These are phyloP conservation scores for Eucalyptus caleyi DNA, from an alignment of 345 rosid genomes.

Conservation along the genomic window DNA sequence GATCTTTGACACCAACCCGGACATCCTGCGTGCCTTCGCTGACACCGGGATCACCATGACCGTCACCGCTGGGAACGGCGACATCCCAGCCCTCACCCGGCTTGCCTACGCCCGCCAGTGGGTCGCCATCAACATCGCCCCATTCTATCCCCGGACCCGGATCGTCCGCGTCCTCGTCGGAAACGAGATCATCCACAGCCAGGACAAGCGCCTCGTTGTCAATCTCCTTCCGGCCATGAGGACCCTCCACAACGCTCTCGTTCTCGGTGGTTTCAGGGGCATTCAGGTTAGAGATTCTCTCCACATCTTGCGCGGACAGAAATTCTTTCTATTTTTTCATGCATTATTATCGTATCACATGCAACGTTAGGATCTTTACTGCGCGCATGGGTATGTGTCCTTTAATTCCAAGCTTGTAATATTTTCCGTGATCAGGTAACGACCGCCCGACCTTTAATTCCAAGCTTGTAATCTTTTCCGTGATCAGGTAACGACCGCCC, in stretches of 20 bases:
- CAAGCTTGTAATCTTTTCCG: not conserved
- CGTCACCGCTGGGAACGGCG: constrained; percentile 44
- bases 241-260: constrained; percentile 39
- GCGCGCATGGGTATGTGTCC: not conserved
- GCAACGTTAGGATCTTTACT: not conserved
- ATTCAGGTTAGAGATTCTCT: constrained; percentile 31
- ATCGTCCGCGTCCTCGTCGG: constrained; percentile 58
- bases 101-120: constrained; percentile 30
- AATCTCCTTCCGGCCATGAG: constrained; percentile 70
- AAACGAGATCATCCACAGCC: constrained; percentile 47
- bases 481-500: constrained; percentile 65
- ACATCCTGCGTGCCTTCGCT: constrained; percentile 66
- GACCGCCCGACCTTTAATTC: no score
- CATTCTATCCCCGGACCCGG: constrained; percentile 59
- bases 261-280: constrained; percentile 34
- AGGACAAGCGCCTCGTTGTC: constrained; percentile 15
- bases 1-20: constrained; percentile 54
- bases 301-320: not conserved
- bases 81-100: constrained; percentile 39
- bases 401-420: no score
- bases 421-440: no score
- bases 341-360: not conserved
- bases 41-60: constrained; percentile 41
- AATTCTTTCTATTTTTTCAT: not conserved
- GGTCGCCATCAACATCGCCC: constrained; percentile 41